Evolutionary conservation across 2,329 filamentous ascomycete genomes (phyloP), one percentile per base, ranked within the genome.

Genomic region (Calonectria hawksworthii): DNA sequence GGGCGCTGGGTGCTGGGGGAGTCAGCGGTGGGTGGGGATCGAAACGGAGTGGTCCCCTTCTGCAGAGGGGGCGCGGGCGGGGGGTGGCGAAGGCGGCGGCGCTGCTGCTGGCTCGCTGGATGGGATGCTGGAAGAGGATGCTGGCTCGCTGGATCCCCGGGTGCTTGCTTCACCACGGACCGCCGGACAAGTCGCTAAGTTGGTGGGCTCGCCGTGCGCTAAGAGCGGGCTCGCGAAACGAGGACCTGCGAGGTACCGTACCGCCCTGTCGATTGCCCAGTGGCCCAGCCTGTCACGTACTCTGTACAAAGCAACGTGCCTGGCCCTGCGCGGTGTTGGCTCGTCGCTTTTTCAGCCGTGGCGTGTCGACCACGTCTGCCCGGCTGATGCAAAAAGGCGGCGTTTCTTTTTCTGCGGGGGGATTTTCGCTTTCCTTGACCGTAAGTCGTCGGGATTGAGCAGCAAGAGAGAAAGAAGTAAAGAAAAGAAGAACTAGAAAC

Each of bases 151-250:
- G 71, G 61, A 47, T 44, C 23, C 61, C 54, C 18, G 41, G 38
- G 9, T 30, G 61, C 61, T 65, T 63, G 56, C 56, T 32, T 63
- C 56, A 63, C 56, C 56, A 63, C 56, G 56, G 56, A 63, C 54
- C 50, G 61, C 72, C 72, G 72, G 67, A 70, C 23, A 73, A 51
- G 72, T 74, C 72, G 72, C 72, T 74, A 70, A 70, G 23, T 67
- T 61, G 72, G 72, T 41, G 67, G 61, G 41, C 59, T 74, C 72
- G 67, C 72, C 72, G 72, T 63, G 67, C 72, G 72, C 72, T 74
- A 74, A 63, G 61, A 70, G 67, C 67, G 67, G 52, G 70, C 51
- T 70, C 52, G 50, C 41, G 47, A 47, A 30, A 34, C 52, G 32
- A 13, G 36, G 36, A 34, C 36, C 54, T 64, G 61, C 26, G 38